Base-by-base conservation (phyloP, 1,284 basidiomycete species). In the Sanguinoderma infundibulare region DNA sequence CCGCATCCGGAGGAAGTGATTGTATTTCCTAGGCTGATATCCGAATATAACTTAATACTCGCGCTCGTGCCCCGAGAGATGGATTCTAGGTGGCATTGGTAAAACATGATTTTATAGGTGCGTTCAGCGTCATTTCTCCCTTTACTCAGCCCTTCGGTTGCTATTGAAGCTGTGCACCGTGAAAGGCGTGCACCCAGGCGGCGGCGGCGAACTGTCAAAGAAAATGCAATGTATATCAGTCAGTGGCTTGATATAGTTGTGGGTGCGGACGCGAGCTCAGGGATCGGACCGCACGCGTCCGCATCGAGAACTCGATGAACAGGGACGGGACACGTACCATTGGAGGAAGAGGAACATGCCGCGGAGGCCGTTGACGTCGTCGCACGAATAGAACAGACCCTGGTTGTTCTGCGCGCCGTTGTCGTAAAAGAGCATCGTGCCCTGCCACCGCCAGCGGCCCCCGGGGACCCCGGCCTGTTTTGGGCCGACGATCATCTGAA, bases 391-490 rank as follows among this genome's bases (percentile, higher is more conserved):
- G 69, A 79, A 88, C n/a, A 84, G 63, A 10, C 83, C 83, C 39
- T 75, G 64, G 64, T 84, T 83, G 34, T 76, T 75, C 61, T 70
- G 73, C 20, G 72, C 61, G 7, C 81, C 82, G 40, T 79, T 72
- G 59, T 84, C 81, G 68, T 83, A 86, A 60, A 79, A 77, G 34
- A 87, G 75, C 78, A 80, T 80, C n/a, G 83, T 83, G 20, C 83
- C 83, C 64, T 78, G 73, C 84, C 84, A 87, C 52, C 78, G 71
- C 84, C 85, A 88, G 9, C 67, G 69, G 1, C 83, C 82, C 34
- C 74, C 74, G 20, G 65, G 68, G n/a, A 83, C 69, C n/a, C 81
- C 78, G 49, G 72, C 72, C 14, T 62, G 69, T 61, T 78, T 77
- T 35, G 73, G 73, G 17, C 77, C 80, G 30, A 82, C 66, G 15